phyloP scores from a whole-genome alignment of 192 early-diverging fungal species.

The Umbelopsis sp. region DNA sequence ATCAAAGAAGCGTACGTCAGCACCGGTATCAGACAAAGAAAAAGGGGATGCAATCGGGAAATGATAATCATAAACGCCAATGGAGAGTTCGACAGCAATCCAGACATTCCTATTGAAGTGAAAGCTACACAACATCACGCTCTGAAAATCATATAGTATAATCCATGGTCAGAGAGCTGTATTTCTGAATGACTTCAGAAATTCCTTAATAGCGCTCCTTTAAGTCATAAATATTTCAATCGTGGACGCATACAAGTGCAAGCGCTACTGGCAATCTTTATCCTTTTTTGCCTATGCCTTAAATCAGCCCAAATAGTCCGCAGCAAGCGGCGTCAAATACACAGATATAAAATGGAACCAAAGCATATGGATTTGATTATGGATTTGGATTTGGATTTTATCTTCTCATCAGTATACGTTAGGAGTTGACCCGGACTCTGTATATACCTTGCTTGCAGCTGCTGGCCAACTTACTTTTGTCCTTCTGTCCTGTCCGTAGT shows the following conservation, averaged over 20 bases:
- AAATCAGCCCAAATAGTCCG: not conserved
- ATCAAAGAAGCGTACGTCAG: not conserved
- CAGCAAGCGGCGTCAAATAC: not conserved
- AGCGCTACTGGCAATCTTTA: not conserved
- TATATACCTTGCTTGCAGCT: not conserved
- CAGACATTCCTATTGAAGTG: not conserved
- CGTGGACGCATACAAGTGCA: not conserved
- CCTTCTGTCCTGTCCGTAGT: not conserved
- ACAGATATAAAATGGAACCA: not conserved
- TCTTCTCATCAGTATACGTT: not conserved
- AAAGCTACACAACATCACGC: not conserved
- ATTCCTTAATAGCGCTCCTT: not conserved
- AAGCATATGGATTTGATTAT: not conserved
- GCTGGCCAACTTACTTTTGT: not conserved
- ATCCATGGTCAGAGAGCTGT: not conserved
- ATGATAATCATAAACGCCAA: constrained; percentile 1
- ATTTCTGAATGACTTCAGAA: not conserved
- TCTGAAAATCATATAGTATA: not conserved
- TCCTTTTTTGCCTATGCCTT: not conserved
- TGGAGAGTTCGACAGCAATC: not conserved
- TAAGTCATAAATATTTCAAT: not conserved
- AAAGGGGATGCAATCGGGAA: not conserved
- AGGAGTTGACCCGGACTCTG: not conserved
- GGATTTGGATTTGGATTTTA: too few relatives aligned
- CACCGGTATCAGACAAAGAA: not conserved